Conservation (phyloP, 148 eudicot genomes). For the Bassia scoparia region DNA sequence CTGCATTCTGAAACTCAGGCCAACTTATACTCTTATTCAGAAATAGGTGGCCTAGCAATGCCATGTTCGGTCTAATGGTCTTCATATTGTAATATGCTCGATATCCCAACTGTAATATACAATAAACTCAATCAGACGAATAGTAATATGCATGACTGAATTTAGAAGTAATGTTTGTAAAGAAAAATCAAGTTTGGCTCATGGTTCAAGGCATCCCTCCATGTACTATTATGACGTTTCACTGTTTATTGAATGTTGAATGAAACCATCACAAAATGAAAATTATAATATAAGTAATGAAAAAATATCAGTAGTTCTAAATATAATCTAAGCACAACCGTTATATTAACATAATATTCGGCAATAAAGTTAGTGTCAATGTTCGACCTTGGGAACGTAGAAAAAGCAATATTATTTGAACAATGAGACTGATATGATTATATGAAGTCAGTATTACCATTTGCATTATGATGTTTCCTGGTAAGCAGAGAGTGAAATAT, state of each 20-base stretch:
- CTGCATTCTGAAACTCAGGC: conserved; percentile 59
- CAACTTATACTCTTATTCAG: conserved; percentile 66
- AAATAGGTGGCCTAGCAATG: conserved; percentile 66
- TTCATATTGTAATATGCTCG: conserved; percentile 82
- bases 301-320: no score
- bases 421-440: not conserved
- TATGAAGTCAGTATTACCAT: conserved; percentile 43
- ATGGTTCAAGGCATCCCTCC: not conserved
- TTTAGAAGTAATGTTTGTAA: not conserved
- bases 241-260: not conserved
- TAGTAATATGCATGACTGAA: not conserved
- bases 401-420: no score
- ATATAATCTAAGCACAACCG: no score
- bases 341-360: no score
- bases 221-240: not conserved
- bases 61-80: conserved; percentile 85
- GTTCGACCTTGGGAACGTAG: no score
- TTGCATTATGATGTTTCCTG: conserved; percentile 98
- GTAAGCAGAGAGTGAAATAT: conserved; percentile 92
- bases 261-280: no score
- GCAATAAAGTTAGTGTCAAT: no score
- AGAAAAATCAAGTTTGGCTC: not conserved
- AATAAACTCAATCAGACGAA: not conserved
- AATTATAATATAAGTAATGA: no score
- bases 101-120: conserved; percentile 55